Evolutionary conservation across 1,284 basidiomycete species (phyloP).

Genomic region (Cystobasidium pallidum): DNA sequence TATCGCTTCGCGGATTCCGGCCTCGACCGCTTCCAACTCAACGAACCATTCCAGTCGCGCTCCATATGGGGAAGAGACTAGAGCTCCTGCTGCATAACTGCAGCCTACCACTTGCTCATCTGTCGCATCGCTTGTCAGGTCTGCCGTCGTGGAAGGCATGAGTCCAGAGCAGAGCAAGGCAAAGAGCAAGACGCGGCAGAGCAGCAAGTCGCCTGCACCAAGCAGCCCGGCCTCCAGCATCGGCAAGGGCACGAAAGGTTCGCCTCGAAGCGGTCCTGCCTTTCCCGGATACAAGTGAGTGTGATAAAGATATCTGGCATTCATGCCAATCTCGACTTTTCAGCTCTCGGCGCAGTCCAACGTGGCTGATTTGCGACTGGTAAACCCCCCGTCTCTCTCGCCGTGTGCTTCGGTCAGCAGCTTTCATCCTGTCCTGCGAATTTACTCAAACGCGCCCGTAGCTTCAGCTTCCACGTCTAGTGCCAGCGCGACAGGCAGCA

Average conservation of each 20-base stretch:
- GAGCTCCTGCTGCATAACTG: background rate
- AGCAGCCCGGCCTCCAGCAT: background rate
- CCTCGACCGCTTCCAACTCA: background rate
- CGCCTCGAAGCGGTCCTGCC: background rate
- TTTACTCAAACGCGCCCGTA: conserved; percentile 19
- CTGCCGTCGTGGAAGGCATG: background rate
- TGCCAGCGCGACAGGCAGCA: conserved; percentile 8
- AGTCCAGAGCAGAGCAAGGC: background rate
- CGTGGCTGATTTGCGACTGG: conserved; percentile 16
- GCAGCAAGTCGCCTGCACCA: background rate
- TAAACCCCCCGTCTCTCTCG: background rate
- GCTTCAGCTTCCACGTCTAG: conserved; percentile 13
- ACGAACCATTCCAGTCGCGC: background rate
- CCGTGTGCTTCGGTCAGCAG: conserved; percentile 9
- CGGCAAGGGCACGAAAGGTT: background rate
- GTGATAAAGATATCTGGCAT: background rate
- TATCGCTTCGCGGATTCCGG: no score
- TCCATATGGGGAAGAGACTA: background rate
- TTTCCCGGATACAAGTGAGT: conserved; percentile 17
- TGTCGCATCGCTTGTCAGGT: background rate
- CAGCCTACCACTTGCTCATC: background rate
- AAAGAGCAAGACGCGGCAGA: conserved; percentile 16
- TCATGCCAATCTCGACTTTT: conserved; percentile 3
- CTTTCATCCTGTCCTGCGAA: conserved; percentile 19
- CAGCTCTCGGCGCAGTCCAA: background rate